Evolutionary conservation across 208 protist genomes (phyloP), one percentile per base, ranked within the genome.

Genomic region (Sergeia podlipaevii): DNA sequence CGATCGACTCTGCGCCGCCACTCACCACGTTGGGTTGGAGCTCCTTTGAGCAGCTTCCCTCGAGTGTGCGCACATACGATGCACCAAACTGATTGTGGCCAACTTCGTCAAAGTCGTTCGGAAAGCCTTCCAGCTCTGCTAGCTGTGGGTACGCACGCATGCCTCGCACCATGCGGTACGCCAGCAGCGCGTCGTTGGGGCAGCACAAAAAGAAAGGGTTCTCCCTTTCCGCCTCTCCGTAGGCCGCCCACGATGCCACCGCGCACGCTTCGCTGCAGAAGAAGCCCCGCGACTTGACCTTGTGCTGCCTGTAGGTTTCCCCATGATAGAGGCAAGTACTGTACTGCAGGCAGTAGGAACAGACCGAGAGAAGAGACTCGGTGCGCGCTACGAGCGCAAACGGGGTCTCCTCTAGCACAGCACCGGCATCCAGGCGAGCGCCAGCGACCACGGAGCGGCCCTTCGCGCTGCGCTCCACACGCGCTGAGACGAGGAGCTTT

Each of bases 141-240:
- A 80, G 43, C 30, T 29, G 13, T 2, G 68, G 63, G 27, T 69
- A 81, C 26, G 47, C 47, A 8, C 52, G 61, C 52, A 45, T 60
- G 15, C 65, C 65, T 6, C 65, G 72, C 18, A 90, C 24, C 51
- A 91, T 46, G 38, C 89, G 78, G 47, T 56, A 65, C 13, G 85
- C 89, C 17, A 96, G 65, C 13, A 96, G 69, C 5, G 78, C 66
- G 60, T 96, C 89, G 53, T 85, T 73, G 6, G 85, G 85, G 66
- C 89, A 96, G 49, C 78, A 69, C 15, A 92, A 60, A 52, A 85
- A 93, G 53, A 96, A 96, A 3, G 72, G 34, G 60, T 89, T 82
- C 18, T 57, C 44, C 24, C 53, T 73, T 60, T 91, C 85, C 43
- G 73, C 66, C 28, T 79, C 60, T 6, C 85, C 83, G 65, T 89